These are phyloP conservation scores for Trametes versicolor DNA, from an alignment of 1,284 basidiomycete species.

Conservation along the genomic window DNA sequence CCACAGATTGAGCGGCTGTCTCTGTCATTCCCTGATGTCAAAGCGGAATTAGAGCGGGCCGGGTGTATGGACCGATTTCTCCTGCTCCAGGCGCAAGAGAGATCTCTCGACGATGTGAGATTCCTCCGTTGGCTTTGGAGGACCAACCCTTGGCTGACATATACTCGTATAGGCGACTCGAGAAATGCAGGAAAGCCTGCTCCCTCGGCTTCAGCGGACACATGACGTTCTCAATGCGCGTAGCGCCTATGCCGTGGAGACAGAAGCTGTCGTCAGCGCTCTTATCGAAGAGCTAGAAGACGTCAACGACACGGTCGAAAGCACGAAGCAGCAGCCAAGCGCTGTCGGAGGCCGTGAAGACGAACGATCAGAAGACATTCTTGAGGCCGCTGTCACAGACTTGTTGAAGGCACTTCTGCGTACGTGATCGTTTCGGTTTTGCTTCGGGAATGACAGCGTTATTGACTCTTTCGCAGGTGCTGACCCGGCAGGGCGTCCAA, in stretches of 20 bases:
- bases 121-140: not conserved
- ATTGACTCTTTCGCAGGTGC: constrained; percentile 6
- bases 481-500: constrained; percentile 9
- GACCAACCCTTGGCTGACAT: too few relatives aligned
- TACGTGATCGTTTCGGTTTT: constrained; percentile 4
- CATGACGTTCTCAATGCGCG: constrained; percentile 22
- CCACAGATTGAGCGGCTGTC: not conserved
- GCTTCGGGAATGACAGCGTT: not conserved
- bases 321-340: constrained; percentile 8
- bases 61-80: constrained; percentile 38
- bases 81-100: constrained; percentile 34
- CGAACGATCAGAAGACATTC: constrained; percentile 5
- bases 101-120: constrained; percentile 35
- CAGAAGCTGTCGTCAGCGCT: constrained; percentile 38
- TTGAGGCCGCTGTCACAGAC: constrained; percentile 26
- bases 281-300: constrained; percentile 44
- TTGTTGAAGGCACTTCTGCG: constrained; percentile 32
- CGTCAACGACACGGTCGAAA: constrained; percentile 37
- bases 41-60: constrained; percentile 33
- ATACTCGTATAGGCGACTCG: constrained; percentile 22
- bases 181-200: constrained; percentile 25
- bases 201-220: constrained; percentile 26
- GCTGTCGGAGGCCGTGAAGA: too few relatives aligned
- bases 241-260: constrained; percentile 22
- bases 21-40: constrained; percentile 25